Evolutionary conservation across 1,139 yeast genomes (phyloP), one percentile per base, ranked within the genome.

Genomic region (Barnettozyma hawaiiensis): DNA sequence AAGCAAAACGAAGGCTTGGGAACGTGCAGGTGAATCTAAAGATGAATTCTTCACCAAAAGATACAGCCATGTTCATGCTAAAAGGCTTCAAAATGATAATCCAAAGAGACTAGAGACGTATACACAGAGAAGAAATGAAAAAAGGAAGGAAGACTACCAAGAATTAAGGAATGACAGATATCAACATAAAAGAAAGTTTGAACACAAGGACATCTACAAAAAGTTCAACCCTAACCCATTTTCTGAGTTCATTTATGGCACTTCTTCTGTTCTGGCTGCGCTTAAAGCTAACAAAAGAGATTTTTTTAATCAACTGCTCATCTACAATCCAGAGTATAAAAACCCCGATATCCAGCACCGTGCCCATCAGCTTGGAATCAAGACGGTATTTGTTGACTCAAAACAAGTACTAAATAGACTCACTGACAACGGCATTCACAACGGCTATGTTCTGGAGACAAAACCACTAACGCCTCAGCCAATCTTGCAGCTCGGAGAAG

Each of bases 361-460:
- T 32, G 83, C 85, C 1, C 64, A 68, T 40, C 64, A 66, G 24
- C 58, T 55, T 40, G 75, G 77, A 0, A 59, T 81, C 5, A 64
- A 65, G 36, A 59, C 75, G 2, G 70, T 67, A 37, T 61, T 61
- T 24, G 71, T 68, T 22, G 70, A 69, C 4, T 63, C 72, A 37
- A 79, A 77, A 54, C 76, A 75, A 51, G 79, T 75, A 27, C 63
- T 89, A 51, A 82, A 84, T 54, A 60, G 67, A 8, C 59, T 86
- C 51, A 73, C 87, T 24, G 70, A 75, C 32, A 76, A 80, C 54
- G 92, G 81, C 3, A 87, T 85, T 11, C 96, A 89, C 63, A 89
- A 89, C 60, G 94, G 95, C 8, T 71, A 81, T 23, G 92, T 84
- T 0, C 59, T 86, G 40, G 87, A 83, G 55, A 73, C 90, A 0